Percentiles rank a stretch among this genome's conserved stretches.
These are phyloP conservation scores for Jacaranda mimosifolia DNA, from an alignment of 257 asterid species.

Conservation along the genomic window DNA sequence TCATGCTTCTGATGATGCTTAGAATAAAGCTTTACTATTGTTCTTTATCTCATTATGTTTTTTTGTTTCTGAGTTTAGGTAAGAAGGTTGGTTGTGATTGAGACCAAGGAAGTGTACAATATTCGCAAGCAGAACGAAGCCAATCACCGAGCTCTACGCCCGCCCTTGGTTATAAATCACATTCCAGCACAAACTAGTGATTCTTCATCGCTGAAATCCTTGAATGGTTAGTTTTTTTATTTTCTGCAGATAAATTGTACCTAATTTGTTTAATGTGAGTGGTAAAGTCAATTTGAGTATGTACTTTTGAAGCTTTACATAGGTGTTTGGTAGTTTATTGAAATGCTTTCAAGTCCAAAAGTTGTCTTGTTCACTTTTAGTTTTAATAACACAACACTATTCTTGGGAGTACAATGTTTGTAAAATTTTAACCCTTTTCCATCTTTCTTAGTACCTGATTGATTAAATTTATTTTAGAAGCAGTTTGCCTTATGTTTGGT, in stretches of 20 bases:
- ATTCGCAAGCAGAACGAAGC: conserved; percentile 73
- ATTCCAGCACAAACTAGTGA: conserved; percentile 41
- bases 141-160: conserved; percentile 66
- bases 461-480: not conserved
- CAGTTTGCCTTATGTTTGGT: not conserved
- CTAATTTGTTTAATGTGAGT: not conserved
- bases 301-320: not conserved
- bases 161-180: conserved; percentile 73
- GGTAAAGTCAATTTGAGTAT: not conserved
- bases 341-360: not conserved
- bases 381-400: conserved; percentile 2
- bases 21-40: too few species aligned
- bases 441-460: not conserved
- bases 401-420: not conserved
- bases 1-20: too few species aligned
- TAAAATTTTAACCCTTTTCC: not conserved
- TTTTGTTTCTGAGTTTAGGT: conserved; percentile 43
- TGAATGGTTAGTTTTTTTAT: conserved; percentile 27
- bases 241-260: not conserved
- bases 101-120: conserved; percentile 79
- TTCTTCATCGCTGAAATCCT: conserved; percentile 37
- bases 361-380: not conserved
- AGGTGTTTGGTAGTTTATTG: not conserved
- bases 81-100: conserved; percentile 77
- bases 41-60: too few species aligned